Evolutionary conservation across 805 yeast species (phyloP).

Genomic region (Metschnikowia anglica): DNA sequence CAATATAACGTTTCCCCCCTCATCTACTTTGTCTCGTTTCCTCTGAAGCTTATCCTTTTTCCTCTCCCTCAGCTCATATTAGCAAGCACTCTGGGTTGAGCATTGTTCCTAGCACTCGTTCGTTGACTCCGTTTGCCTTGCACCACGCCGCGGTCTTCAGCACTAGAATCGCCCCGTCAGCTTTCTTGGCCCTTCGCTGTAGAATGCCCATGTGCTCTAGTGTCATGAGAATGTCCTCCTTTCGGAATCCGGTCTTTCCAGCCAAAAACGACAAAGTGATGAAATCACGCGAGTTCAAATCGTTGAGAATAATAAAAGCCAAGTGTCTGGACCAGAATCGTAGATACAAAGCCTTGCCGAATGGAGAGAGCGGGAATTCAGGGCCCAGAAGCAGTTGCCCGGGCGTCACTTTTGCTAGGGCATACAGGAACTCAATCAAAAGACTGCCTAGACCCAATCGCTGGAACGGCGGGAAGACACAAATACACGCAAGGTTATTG

Average conservation of each 20-base stretch:
- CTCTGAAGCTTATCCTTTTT: background rate
- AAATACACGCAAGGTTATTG: conserved; percentile 81
- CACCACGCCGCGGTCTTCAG: conserved; percentile 31
- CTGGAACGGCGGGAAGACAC: conserved; percentile 92
- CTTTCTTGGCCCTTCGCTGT: background rate
- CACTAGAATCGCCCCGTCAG: conserved; percentile 3
- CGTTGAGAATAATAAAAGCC: conserved; percentile 22
- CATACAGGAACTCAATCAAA: conserved; percentile 80
- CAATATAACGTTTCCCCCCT: too few species aligned
- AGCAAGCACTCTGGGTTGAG: conserved; percentile 33
- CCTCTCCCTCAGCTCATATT: conserved; percentile 14
- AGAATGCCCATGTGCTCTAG: conserved; percentile 52
- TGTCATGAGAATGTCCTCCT: conserved; percentile 59
- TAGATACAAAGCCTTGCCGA: conserved; percentile 72
- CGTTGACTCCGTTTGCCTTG: conserved; percentile 23
- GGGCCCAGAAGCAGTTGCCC: conserved; percentile 79
- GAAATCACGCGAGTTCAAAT: conserved; percentile 3
- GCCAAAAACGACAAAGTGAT: conserved; percentile 52
- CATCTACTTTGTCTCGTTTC: background rate
- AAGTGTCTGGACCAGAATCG: conserved; percentile 66
- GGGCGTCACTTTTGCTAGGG: conserved; percentile 53
- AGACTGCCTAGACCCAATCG: conserved; percentile 73
- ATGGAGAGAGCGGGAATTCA: conserved; percentile 83
- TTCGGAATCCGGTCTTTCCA: conserved; percentile 59
- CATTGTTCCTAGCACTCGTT: conserved; percentile 26